Base-by-base conservation (phyloP, 768 basidiomycete genomes). In the Auricularia sp. region DNA sequence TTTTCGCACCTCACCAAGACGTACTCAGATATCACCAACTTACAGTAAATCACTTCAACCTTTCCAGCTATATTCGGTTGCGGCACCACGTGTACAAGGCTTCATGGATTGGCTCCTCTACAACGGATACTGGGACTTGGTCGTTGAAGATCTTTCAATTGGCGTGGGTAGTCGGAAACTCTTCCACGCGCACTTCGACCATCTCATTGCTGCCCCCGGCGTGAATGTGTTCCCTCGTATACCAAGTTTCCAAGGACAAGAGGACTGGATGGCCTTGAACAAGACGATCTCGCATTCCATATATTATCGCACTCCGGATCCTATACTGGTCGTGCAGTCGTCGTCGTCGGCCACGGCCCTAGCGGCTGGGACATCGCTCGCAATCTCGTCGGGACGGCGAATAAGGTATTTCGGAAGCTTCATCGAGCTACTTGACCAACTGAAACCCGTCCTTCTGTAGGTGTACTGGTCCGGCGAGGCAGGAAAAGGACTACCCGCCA, bases 161-260 rank as follows among this genome's bases (percentile, higher is more conserved):
- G n/a, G 42, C 70, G 59, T 6, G 68, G 69, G 3, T 70, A 67
- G 21, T 64, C 63, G 39, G 12, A 42, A 42, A 42, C 39, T 14
- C 39, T 42, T 42, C 39, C 39, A 42, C 12, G 8, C 7, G 39
- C 39, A 42, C 2, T 82, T 81, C 68, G 80, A 85, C 66, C 85
- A 86, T 69, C 74, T 86, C 33, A 73, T 86, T 35, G 78, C 83
- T 39, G 83, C 82, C 29, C 78, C 73, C n/a, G 85, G 85, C 3
- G 81, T 82, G 65, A 80, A 84, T 64, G 83, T 83, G 66, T 74
- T 79, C 64, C 84, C 85, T 2, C 74, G 74, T 33, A 73, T 78
- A 1, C 79, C 79, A 4, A 66, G 68, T 4, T 84, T 81, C 74
- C 70, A 69, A 12, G 84, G 84, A 1, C 77, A 81, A 62, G 76